Percentiles rank a stretch among this genome's conserved stretches.
phyloP scores from a whole-genome alignment of 2,329 filamentous ascomycete genomes.

The Chaetomium olivaceum region DNA sequence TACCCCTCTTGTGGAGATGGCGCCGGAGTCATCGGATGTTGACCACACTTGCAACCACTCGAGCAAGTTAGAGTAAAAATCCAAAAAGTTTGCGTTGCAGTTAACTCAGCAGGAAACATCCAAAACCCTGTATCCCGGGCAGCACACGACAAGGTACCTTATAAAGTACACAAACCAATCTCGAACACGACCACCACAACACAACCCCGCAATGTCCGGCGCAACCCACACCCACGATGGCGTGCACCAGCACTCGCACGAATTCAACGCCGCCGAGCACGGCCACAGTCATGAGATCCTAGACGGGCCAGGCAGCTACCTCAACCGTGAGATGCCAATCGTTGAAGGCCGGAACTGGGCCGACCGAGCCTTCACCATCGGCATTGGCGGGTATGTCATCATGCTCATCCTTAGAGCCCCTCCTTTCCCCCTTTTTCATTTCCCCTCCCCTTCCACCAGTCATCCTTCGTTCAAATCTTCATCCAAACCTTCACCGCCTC shows the following conservation, averaged over 20 bases:
- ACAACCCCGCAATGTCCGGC: slow-evolving; percentile 11
- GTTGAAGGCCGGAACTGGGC: slow-evolving; percentile 84
- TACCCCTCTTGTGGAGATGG: not conserved
- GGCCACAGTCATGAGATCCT: slow-evolving; percentile 96
- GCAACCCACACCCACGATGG: slow-evolving; percentile 34
- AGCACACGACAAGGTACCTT: not conserved
- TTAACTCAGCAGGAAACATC: not conserved
- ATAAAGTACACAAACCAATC: not conserved
- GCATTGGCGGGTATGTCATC: slow-evolving; percentile 81
- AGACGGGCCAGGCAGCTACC: slow-evolving; percentile 85
- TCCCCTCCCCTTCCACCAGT: not conserved
- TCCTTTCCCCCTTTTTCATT: not conserved
- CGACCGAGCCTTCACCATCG: slow-evolving; percentile 89
- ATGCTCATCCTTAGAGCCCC: not conserved
- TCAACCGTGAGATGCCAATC: slow-evolving; percentile 90
- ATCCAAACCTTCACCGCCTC: not conserved
- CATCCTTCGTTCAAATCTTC: not conserved
- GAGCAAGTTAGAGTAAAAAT: not conserved
- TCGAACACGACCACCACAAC: not conserved
- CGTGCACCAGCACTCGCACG: slow-evolving; percentile 47
- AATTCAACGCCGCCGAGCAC: slow-evolving; percentile 66
- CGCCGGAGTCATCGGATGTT: not conserved
- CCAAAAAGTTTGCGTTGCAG: not conserved
- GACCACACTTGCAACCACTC: not conserved
- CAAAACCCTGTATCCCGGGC: not conserved